Base-by-base conservation (phyloP, 345 rosid genomes). In the Toxicodendron radicans region DNA sequence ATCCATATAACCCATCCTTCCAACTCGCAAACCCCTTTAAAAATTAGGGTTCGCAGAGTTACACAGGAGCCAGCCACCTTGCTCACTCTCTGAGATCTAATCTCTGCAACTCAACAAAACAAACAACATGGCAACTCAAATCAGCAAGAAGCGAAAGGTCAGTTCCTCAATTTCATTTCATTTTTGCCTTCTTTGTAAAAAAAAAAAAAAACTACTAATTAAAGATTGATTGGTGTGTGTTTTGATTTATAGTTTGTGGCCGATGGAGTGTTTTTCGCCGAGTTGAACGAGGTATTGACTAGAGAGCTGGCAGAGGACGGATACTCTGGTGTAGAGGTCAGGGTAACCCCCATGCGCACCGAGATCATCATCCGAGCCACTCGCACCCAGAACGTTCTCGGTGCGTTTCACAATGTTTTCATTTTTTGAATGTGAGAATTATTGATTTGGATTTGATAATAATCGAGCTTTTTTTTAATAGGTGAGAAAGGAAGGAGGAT, bases 401-500 rank as follows among this genome's bases (percentile, higher is more conserved):
- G 97, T 92, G 66, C 13, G 21, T 2, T 58, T 75, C 30, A 24
- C 12, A 5, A 3, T 68, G 5, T 10, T 8, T 46, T 5, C 43
- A 8, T 43, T 11, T 64, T 63, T 58, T 33, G 30, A 52, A 0
- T 64, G 18, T 16, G 2, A 5, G 23, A 35, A 54, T 41, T 48
- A 5, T 12, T 24, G 32, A 11, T 27, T 12, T 57, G 49, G 21
- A 45, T 72, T 45, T 30, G 16, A 23, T 52, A 58, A 75, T n/a
- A 0, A 1, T 35, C 45, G 9, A 33, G 11, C 0, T 64, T 41
- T 43, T 2, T 67, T 11, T 38, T 7, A 48, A 45, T 18, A 91
- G 97, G 98, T 56, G 94, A 94, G 82, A 90, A 94, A 72, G 98
- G 98, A 1, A 82, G 96, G 82, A 91, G 98, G 76, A 94, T 92